Base-by-base conservation (phyloP, 495 filamentous ascomycete species). In the Saxophila tyrrhenica region DNA sequence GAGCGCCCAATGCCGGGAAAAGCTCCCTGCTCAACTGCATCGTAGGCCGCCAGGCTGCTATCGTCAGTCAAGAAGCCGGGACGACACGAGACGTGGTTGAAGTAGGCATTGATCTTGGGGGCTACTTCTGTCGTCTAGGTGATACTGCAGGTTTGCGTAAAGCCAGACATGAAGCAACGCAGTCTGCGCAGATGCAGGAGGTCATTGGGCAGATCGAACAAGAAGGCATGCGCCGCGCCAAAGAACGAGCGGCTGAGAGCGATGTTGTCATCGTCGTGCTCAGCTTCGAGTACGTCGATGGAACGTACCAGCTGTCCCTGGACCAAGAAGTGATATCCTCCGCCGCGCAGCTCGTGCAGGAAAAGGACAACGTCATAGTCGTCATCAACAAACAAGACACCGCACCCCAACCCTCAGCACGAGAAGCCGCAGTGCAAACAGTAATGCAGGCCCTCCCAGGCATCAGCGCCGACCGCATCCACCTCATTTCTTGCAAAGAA, bases 41-140 rank as follows among this genome's bases (percentile, higher is more conserved):
- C 58, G 87, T 95, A n/a, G 90, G 90, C 1, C 74, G 90, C 48
- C 90, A 98, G 63, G 94, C 92, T 0, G 88, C 87, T 19, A 98
- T 98, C 64, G 94, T 97, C 2, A 95, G 88, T 43, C 73, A 78
- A 0, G 91, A 97, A 65, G 87, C 86, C 25, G 92, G 92, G 0
- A 98, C 92, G 0, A 98, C 92, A 0, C 72, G 92, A 38, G 94
- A 97, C 75, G 83, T 97, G 24, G 83, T 98, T 17, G 92, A 97
- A 68, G 84, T 94, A 0, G 86, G 86, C 20, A 75, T 98, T 15
- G 94, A 98, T 69, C 75, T 98, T 41, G 82, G 84, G 0, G 92
- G 92, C 0, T 98, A 83, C 70, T 81, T 86, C 56, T 92, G 89
- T 62, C 83, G 85, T 17, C 77, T 97, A 48, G 91, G 88, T 19